Evolutionary conservation across 73 alveolate species (phyloP), one percentile per base, ranked within the genome.

Genomic region (Paramecium tetraurelia): DNA sequence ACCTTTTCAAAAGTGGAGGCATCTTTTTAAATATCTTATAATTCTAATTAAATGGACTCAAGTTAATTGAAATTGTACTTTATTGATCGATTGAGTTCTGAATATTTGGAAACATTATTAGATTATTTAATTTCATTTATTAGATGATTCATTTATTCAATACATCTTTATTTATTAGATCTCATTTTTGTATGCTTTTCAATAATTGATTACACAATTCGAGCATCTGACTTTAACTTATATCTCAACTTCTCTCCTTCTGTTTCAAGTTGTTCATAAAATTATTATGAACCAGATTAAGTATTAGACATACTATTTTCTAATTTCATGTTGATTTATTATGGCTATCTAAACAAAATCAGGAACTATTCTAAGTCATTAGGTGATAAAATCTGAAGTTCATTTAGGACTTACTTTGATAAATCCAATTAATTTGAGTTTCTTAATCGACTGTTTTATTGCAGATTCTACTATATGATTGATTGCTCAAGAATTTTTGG

Each of bases 1-100:
- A 72, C 86, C 20, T 11, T 36, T 5, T 20, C 46, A 72, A 72
- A 72, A 14, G 57, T 72, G 14, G 33, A 72, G 14, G 86, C 86
- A 2, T 72, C 86, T 1, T 2, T 72, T 36, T 4, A 72, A 72
- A 72, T 40, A 33, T 72, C 86, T 38, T 24, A 12, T 40, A 72
- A 72, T 72, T 72, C 86, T 72, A 36, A 14, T 21, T 35, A 35
- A 29, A 36, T 31, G 12, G 86, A 72, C 40, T 72, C 86, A 11
- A 72, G 57, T 72, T 72, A 72, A 72, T 72, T 72, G 18, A 72
- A 72, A 16, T 72, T 36, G 38, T 72, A 40, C 18, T 72, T 72
- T 8, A 72, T 72, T 5, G 59, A 33, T 72, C 27, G 36, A 7
- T 72, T 72, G 12, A 72, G 21, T 72, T 72, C 59, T 5, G 33